Percentiles rank a stretch among this genome's conserved stretches.
phyloP scores from a whole-genome alignment of 495 filamentous ascomycete species.

The Penicillium daleae region DNA sequence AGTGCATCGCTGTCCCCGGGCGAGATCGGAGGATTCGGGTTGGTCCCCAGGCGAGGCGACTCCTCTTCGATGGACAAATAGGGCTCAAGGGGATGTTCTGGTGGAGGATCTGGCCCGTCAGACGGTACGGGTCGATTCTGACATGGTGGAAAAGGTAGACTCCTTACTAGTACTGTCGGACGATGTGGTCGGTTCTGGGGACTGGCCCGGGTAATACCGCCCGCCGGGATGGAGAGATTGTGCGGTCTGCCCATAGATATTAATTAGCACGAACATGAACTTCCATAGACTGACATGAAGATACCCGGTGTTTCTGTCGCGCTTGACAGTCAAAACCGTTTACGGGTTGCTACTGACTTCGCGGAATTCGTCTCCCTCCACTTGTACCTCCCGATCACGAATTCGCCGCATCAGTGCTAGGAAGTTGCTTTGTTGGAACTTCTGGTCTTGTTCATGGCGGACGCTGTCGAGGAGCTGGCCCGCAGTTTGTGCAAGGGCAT shows the following conservation, averaged over 20 bases:
- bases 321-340: slow-evolving; percentile 43
- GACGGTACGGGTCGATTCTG: slow-evolving; percentile 14
- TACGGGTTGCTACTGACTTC: slow-evolving; percentile 58
- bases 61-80: slow-evolving; percentile 21
- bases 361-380: slow-evolving; percentile 57
- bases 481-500: slow-evolving; percentile 73
- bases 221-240: slow-evolving; percentile 59
- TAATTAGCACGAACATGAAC: slow-evolving; percentile 44
- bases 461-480: slow-evolving; percentile 72
- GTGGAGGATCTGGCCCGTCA: slow-evolving; percentile 3
- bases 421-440: slow-evolving; percentile 80
- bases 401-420: slow-evolving; percentile 73
- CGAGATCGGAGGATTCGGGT: slow-evolving; percentile 14
- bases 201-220: slow-evolving; percentile 47
- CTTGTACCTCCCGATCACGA: slow-evolving; percentile 56
- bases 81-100: slow-evolving; percentile 16
- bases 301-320: slow-evolving; percentile 46
- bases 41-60: slow-evolving; percentile 18
- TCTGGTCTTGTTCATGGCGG: slow-evolving; percentile 65
- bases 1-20: slow-evolving; percentile 28
- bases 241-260: slow-evolving; percentile 33
- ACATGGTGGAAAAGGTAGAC: slow-evolving; percentile 11
- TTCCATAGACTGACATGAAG: slow-evolving; percentile 32
- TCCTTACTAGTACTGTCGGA: slow-evolving; percentile 28
- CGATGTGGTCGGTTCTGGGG: slow-evolving; percentile 12